Conservation (phyloP, 1,284 basidiomycete species). For the Agroathelia rolfsii region DNA sequence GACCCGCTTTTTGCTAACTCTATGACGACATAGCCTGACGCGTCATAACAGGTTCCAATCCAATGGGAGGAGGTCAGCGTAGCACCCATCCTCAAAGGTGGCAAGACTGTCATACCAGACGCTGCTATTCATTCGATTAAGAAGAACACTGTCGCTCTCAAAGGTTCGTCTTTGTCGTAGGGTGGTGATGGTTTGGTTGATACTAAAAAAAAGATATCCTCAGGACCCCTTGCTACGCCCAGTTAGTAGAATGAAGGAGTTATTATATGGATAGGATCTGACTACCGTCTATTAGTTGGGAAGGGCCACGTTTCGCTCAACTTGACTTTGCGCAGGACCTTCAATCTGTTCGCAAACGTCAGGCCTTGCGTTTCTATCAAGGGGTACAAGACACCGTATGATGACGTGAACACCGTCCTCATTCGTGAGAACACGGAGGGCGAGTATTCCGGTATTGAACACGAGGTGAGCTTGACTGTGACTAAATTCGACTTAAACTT, state of each 20-base stretch:
- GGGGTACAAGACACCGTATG: slow-evolving; percentile 97
- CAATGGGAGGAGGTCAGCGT: slow-evolving; percentile 99
- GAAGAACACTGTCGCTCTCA: slow-evolving; percentile 96
- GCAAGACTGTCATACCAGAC: slow-evolving; percentile 96
- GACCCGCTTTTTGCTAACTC: no score
- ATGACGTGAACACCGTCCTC: slow-evolving; percentile 95
- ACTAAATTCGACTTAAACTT: slow-evolving; percentile 11
- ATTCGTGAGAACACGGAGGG: slow-evolving; percentile 99
- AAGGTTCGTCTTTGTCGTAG: slow-evolving; percentile 49
- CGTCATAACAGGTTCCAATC: slow-evolving; percentile 82
- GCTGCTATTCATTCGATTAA: slow-evolving; percentile 86
- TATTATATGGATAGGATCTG: slow-evolving; percentile 4
- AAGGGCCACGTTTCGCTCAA: slow-evolving; percentile 99
- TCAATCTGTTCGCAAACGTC: slow-evolving; percentile 98
- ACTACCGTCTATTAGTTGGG: slow-evolving; percentile 57
- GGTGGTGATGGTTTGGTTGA: slow-evolving; percentile 5
- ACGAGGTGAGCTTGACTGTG: slow-evolving; percentile 52
- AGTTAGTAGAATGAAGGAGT: slow-evolving; percentile 43
- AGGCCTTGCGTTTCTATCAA: slow-evolving; percentile 93
- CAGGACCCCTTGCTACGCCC: slow-evolving; percentile 88
- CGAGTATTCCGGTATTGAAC: slow-evolving; percentile 99
- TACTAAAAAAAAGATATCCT: slow-evolving; percentile 8
- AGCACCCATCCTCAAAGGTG: slow-evolving; percentile 86
- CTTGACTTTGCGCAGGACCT: slow-evolving; percentile 92
- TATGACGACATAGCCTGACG: no score